These are phyloP conservation scores for Colletotrichum sp. DNA, from an alignment of 2,329 filamentous ascomycete species.

Conservation along the genomic window DNA sequence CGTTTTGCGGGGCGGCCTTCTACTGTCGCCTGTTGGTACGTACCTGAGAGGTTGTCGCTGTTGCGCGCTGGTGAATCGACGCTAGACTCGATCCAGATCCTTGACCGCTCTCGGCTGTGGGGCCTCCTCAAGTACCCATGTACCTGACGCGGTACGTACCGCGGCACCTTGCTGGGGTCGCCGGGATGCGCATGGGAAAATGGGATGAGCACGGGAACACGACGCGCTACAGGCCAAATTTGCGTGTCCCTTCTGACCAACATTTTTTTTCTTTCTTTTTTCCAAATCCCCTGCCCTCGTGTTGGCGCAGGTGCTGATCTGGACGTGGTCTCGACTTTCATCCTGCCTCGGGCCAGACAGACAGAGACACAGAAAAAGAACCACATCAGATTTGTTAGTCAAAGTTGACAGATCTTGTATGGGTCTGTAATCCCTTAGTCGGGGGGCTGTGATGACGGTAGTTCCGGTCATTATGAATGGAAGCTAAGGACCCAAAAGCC, in stretches of 20 bases:
- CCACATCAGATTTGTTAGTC: not conserved
- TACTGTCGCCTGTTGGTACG: not conserved
- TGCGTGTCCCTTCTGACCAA: not conserved
- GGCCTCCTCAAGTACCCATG: not conserved
- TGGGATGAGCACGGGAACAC: not conserved
- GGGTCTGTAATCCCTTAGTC: not conserved
- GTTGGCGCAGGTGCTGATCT: not conserved
- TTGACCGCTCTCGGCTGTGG: conserved; percentile 10
- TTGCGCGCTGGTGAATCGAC: conserved; percentile 10
- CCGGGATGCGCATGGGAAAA: not conserved
- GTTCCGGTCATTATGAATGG: not conserved
- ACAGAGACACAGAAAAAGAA: not conserved
- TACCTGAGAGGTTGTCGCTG: not conserved
- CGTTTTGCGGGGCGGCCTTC: conserved; percentile 20
- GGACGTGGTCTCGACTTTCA: not conserved
- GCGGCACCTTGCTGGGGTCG: not conserved
- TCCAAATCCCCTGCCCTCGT: not conserved
- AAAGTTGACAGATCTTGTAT: not conserved
- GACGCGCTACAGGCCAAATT: not conserved
- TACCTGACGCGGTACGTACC: not conserved
- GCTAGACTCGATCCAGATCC: conserved; percentile 15
- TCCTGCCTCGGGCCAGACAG: not conserved
- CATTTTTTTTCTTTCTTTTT: not conserved
- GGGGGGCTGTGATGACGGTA: not conserved
- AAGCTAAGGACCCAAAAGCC: not conserved